Percentiles rank a stretch among this genome's conserved stretches.
phyloP scores from a whole-genome alignment of 2,329 filamentous ascomycete species.

The Trichophyton equinum region DNA sequence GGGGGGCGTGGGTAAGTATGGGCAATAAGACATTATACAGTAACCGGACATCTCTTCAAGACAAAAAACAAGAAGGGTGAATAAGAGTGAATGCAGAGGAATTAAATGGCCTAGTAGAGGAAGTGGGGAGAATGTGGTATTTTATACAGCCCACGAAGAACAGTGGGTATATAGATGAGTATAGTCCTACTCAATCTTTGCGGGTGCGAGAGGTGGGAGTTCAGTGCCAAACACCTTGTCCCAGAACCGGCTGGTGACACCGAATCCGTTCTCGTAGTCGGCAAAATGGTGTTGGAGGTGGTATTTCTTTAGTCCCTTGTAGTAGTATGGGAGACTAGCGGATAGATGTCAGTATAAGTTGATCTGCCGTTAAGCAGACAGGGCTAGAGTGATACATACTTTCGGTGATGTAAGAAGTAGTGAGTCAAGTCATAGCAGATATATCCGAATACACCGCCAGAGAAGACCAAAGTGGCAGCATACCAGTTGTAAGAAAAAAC shows the following conservation, averaged over 20 bases:
- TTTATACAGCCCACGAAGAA: background rate
- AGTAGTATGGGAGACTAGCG: slow-evolving; percentile 64
- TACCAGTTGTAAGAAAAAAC: slow-evolving; percentile 80
- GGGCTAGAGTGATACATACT: slow-evolving; percentile 37
- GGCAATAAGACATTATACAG: background rate
- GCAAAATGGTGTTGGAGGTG: slow-evolving; percentile 96
- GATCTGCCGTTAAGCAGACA: background rate
- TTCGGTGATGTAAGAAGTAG: slow-evolving; percentile 95
- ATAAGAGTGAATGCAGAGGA: background rate
- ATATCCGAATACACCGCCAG: slow-evolving; percentile 88
- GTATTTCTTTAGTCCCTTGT: slow-evolving; percentile 89
- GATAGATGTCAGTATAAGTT: slow-evolving; percentile 9
- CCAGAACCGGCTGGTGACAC: slow-evolving; percentile 94
- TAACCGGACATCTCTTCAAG: background rate
- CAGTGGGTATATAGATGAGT: background rate
- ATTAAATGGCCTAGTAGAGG: background rate
- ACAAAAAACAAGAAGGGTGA: background rate
- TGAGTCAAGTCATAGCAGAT: slow-evolving; percentile 94
- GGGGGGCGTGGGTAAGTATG: background rate
- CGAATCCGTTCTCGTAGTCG: slow-evolving; percentile 94
- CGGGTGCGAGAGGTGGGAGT: slow-evolving; percentile 38
- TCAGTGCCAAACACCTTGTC: slow-evolving; percentile 85
- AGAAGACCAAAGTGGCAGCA: slow-evolving; percentile 64
- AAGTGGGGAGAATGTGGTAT: background rate
- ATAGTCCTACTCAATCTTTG: slow-evolving; percentile 24